These are phyloP conservation scores for Larix kaempferi DNA, from an alignment of 75 land plant genomes.

Conservation along the genomic window DNA sequence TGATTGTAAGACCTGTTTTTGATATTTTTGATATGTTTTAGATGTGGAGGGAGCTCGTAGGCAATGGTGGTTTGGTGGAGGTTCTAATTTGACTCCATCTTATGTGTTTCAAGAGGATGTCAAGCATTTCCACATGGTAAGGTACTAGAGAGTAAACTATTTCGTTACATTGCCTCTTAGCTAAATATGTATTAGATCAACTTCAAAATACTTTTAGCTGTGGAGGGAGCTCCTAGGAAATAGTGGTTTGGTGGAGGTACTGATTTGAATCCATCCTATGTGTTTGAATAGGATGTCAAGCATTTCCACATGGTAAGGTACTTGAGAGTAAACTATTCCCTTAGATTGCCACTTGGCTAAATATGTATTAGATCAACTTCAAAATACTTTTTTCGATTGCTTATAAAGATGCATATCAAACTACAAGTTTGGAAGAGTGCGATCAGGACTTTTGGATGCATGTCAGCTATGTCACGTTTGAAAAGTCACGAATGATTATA, in stretches of 20 bases:
- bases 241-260: constrained; percentile 99
- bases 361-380: not conserved
- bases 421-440: not conserved
- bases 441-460: not conserved
- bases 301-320: constrained; percentile 80
- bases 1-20: not conserved
- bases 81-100: constrained; percentile 95
- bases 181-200: not conserved
- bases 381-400: not conserved
- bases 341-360: no score
- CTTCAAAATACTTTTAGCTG: constrained; percentile 60
- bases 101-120: constrained; percentile 98
- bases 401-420: not conserved
- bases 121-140: constrained; percentile 85
- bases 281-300: constrained; percentile 94
- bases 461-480: not conserved
- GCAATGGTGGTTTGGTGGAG: constrained; percentile 99
- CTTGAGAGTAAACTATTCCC: no score
- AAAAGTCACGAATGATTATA: not conserved
- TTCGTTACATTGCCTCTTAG: not conserved
- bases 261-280: constrained; percentile 93
- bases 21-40: constrained; percentile 20
- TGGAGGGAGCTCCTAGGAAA: constrained; percentile 88
- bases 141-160: not conserved
- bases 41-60: constrained; percentile 93